Conservation (phyloP, 176 grass and related monocot genomes). For the Juncus effusus region DNA sequence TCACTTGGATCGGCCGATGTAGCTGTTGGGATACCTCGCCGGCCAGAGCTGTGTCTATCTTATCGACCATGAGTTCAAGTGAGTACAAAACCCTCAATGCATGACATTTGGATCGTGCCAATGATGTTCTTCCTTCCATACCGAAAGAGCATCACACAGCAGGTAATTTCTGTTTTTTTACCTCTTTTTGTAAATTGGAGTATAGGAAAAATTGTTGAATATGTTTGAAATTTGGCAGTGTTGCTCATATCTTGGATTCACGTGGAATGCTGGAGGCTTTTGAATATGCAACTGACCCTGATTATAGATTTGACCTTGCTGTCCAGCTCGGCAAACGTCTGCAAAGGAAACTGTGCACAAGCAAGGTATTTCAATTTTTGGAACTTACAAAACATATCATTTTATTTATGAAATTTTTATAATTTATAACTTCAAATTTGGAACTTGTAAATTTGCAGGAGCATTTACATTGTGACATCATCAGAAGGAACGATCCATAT, state of each 20-base stretch:
- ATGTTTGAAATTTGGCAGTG: constrained; percentile 34
- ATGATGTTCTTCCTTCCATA: constrained; percentile 16
- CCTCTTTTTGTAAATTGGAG: constrained; percentile 4
- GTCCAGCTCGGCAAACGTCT: constrained; percentile 75
- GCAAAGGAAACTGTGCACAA: too few species aligned
- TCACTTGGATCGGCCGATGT: constrained; percentile 74
- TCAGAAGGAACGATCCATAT: too few species aligned
- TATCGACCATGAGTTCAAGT: constrained; percentile 67
- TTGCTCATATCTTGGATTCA: constrained; percentile 64
- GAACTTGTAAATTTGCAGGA: too few species aligned
- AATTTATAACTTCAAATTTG: too few species aligned
- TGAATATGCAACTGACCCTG: constrained; percentile 55
- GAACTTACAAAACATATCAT: too few species aligned
- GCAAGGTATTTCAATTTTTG: too few species aligned
- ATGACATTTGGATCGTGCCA: constrained; percentile 49
- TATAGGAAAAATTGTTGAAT: not conserved
- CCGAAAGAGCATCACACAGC: constrained; percentile 60
- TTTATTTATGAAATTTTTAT: too few species aligned
- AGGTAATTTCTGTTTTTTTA: constrained; percentile 33
- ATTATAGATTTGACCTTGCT: constrained; percentile 18
- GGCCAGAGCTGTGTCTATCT: constrained; percentile 71
- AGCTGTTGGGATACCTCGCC: constrained; percentile 61
- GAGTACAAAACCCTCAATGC: constrained; percentile 30
- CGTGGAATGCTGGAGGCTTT: constrained; percentile 28
- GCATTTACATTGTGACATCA: too few species aligned